phyloP scores from a whole-genome alignment of 1,284 basidiomycete genomes.

The Psilocybe mexicana region DNA sequence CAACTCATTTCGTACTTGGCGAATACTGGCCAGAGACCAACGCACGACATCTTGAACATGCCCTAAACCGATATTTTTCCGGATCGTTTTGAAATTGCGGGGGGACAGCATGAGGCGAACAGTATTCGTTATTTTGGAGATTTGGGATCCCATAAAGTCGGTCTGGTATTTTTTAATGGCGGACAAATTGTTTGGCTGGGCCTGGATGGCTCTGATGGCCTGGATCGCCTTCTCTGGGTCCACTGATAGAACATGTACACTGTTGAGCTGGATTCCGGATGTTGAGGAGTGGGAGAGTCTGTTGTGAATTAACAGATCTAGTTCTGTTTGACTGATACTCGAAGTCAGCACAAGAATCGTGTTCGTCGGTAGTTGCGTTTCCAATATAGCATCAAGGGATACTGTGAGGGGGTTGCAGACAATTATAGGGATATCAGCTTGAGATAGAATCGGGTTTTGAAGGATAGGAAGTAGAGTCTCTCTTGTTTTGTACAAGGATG shows the following conservation, averaged over 20 bases:
- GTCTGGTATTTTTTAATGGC: constrained; percentile 65
- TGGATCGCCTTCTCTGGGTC: constrained; percentile 57
- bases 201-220: constrained; percentile 49
- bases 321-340: constrained; percentile 18
- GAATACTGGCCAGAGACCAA: constrained; percentile 24
- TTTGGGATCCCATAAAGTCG: constrained; percentile 57
- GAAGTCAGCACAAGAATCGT: constrained; percentile 53
- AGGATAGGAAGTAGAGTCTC: constrained; percentile 18
- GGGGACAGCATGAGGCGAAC: constrained; percentile 36
- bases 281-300: constrained; percentile 4
- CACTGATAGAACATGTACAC: constrained; percentile 43
- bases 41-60: constrained; percentile 36
- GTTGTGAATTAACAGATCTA: constrained; percentile 18
- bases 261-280: constrained; percentile 5
- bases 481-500: background rate
- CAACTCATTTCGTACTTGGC: constrained; percentile 25
- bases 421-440: constrained; percentile 60
- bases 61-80: constrained; percentile 30
- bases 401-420: constrained; percentile 59
- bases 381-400: constrained; percentile 40
- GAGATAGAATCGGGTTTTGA: constrained; percentile 35
- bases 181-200: constrained; percentile 43
- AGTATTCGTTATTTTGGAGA: constrained; percentile 46
- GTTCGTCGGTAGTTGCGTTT: constrained; percentile 41
- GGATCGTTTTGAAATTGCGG: constrained; percentile 17